Evolutionary conservation across 192 early-diverging fungal species (phyloP).

Genomic region (Radiomyces spectabilis): DNA sequence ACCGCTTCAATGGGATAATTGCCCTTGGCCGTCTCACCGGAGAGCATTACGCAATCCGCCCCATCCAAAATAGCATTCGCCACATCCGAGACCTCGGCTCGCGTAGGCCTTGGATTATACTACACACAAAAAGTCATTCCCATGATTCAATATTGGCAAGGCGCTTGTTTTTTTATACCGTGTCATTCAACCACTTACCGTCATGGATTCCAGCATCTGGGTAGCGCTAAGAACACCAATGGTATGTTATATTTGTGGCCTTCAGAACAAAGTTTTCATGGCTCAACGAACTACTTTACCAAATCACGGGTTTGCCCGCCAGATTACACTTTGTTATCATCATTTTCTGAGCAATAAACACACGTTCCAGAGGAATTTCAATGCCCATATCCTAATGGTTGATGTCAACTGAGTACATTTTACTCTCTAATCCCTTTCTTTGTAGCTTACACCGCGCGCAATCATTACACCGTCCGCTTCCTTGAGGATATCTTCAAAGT

Average conservation of each 20-base stretch:
- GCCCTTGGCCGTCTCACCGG: slow-evolving; percentile 97
- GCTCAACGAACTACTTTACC: too few relatives aligned
- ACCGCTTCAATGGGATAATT: slow-evolving; percentile 86
- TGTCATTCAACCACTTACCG: slow-evolving; percentile 39
- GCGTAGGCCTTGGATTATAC: slow-evolving; percentile 95
- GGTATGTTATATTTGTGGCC: too few relatives aligned
- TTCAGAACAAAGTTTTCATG: too few relatives aligned
- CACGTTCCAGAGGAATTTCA: slow-evolving; percentile 88
- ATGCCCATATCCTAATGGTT: slow-evolving; percentile 71
- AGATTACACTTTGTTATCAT: slow-evolving; percentile 96
- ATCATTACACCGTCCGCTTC: slow-evolving; percentile 98
- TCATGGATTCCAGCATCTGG: slow-evolving; percentile 98
- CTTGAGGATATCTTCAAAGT: slow-evolving; percentile 96
- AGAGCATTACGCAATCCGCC: slow-evolving; percentile 98
- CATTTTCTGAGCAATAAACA: slow-evolving; percentile 92
- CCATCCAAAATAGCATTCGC: slow-evolving; percentile 98
- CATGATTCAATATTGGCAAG: too few relatives aligned
- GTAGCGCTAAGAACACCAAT: slow-evolving; percentile 59
- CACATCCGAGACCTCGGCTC: slow-evolving; percentile 97
- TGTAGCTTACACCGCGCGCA: slow-evolving; percentile 73
- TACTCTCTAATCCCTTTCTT: too few relatives aligned
- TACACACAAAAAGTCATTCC: slow-evolving; percentile 34
- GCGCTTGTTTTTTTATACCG: too few relatives aligned
- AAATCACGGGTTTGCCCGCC: slow-evolving; percentile 90
- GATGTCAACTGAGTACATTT: too few relatives aligned